Conservation (phyloP, 176 grass and related monocot species). For the Hsuehochloa calcarea region DNA sequence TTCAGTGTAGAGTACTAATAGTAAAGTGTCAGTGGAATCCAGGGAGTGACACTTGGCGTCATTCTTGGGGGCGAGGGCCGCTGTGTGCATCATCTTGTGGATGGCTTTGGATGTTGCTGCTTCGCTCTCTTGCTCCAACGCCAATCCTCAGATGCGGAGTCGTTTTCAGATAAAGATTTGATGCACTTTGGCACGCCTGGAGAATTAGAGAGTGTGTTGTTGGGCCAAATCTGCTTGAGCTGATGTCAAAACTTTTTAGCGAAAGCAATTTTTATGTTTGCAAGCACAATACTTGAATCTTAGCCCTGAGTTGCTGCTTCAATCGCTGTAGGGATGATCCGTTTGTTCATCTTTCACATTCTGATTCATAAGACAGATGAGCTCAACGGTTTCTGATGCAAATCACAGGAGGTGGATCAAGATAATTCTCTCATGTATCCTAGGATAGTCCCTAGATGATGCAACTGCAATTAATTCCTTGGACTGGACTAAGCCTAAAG, state of each 20-base stretch:
- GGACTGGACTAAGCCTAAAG: background rate
- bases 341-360: background rate
- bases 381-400: background rate
- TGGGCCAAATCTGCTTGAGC: conserved; percentile 18
- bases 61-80: background rate
- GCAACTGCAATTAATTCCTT: conserved; percentile 14
- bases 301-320: background rate
- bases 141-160: background rate
- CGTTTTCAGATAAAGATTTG: conserved; percentile 35
- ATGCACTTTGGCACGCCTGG: background rate
- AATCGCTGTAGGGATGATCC: background rate
- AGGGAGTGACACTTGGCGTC: conserved; percentile 22
- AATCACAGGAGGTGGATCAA: conserved; percentile 1
- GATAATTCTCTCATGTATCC: background rate
- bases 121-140: background rate
- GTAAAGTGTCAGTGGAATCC: conserved; percentile 25
- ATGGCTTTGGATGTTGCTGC: conserved; percentile 28
- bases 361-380: background rate
- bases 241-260: background rate
- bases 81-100: conserved; percentile 26
- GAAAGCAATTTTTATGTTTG: conserved; percentile 2
- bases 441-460: background rate
- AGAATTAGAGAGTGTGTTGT: background rate
- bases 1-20: conserved; percentile 30
- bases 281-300: background rate